Percentiles rank a stretch among this genome's conserved stretches.
These are phyloP conservation scores for Vanrija sp. DNA, from an alignment of 1,284 basidiomycete genomes.

Conservation along the genomic window DNA sequence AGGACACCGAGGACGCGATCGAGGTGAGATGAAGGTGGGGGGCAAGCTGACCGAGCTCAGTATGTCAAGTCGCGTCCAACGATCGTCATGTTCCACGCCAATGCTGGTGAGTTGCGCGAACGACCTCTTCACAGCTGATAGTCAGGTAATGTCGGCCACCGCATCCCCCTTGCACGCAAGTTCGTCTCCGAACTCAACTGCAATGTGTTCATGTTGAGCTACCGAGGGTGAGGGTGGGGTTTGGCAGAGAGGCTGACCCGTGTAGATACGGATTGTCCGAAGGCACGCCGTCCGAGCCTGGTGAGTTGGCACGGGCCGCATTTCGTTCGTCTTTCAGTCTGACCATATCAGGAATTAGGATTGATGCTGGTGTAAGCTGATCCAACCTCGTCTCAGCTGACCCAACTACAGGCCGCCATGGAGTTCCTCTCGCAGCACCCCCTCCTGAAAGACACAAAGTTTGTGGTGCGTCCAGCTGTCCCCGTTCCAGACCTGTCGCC, in stretches of 20 bases:
- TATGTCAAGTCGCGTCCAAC: slow-evolving; percentile 71
- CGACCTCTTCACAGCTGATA: background rate
- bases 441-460: slow-evolving; percentile 60
- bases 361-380: slow-evolving; percentile 69
- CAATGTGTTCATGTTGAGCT: slow-evolving; percentile 49
- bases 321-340: slow-evolving; percentile 15
- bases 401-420: slow-evolving; percentile 54
- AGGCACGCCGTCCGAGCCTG: slow-evolving; percentile 76
- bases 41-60: slow-evolving; percentile 41
- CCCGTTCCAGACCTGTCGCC: too few species aligned
- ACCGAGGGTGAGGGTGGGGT: slow-evolving; percentile 33
- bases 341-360: slow-evolving; percentile 59
- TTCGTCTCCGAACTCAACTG: slow-evolving; percentile 76
- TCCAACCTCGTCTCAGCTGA: background rate
- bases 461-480: slow-evolving; percentile 2
- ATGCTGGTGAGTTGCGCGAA: slow-evolving; percentile 64
- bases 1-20: slow-evolving; percentile 30
- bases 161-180: slow-evolving; percentile 81
- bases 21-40: slow-evolving; percentile 13
- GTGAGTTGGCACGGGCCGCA: slow-evolving; percentile 44
- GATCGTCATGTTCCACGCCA: slow-evolving; percentile 86
- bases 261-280: slow-evolving; percentile 72
- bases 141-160: slow-evolving; percentile 59
- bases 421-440: slow-evolving; percentile 72
- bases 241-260: background rate